Conservation (phyloP, 306 rosid species). For the cucumber (Cucumis sativus) region Cucumber_9930_V3 NC_026659.2:21206001-21206500, state of each 20-base stretch:
- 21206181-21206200: conserved; percentile 25
- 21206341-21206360: conserved; percentile 93
- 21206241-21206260: conserved; percentile 97
- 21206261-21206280: conserved; percentile 81
- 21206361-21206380: conserved; percentile 88
- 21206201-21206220: conserved; percentile 53
- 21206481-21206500: conserved; percentile 67
- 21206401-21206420: conserved; percentile 76
- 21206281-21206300: conserved; percentile 60
- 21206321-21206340: conserved; percentile 37
- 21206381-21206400: conserved; percentile 73
- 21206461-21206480: conserved; percentile 80
- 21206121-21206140: neutral
- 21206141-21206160: neutral
- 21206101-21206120: neutral
- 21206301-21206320: conserved; percentile 60
- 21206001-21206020: neutral
- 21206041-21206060: neutral
- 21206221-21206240: conserved; percentile 88
- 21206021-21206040: neutral
- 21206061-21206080: neutral
- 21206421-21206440: conserved; percentile 63
- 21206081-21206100: neutral
- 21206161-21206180: neutral
- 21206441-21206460: conserved; percentile 72